Base-by-base conservation (phyloP, 139 green algal species). In the Picochlorum sp. region DNA sequence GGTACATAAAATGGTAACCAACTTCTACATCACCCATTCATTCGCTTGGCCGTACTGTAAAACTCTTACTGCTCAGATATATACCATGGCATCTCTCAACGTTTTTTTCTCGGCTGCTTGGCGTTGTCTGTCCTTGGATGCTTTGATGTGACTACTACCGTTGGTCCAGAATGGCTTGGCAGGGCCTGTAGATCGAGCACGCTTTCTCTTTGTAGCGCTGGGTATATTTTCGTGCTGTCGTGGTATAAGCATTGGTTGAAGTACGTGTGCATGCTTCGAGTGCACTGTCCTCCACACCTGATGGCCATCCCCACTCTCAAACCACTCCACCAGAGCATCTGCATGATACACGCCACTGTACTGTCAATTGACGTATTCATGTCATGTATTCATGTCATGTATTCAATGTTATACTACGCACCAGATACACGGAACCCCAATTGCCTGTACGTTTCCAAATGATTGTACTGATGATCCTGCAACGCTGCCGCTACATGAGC, bases 401-500 rank as follows among this genome's bases (percentile, higher is more conserved):
- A 52, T n/a, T 23, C 4, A 52, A 52, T n/a, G 18, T 52, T 1
- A 52, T 52, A 52, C 4, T 20, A 52, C 45, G 8, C 4, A 52
- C 47, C 47, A 52, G 47, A 52, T 52, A 52, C 47, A 18, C 15
- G 1, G 15, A 52, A 52, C 18, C 47, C 47, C 9, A 52, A 15
- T 6, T 52, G 47, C 24, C 47, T 52, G 47, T 52, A 52, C 47
- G 47, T 52, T 52, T 52, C 47, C 47, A 52, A 52, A 15, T 52
- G 47, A 52, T 52, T 52, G 47, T 52, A 52, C 47, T 52, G 47
- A 52, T 52, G 47, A 24, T 52, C 47, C 47, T 52, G 47, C 47
- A 52, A 52, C 15, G 47, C 47, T 52, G 23, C 47, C 47, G 15
- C 47, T 52, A 52, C 15, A 24, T 52, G 47, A 4, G 47, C 47